phyloP scores from a whole-genome alignment of 129 eudicot species.

The Calendula officinalis region DNA sequence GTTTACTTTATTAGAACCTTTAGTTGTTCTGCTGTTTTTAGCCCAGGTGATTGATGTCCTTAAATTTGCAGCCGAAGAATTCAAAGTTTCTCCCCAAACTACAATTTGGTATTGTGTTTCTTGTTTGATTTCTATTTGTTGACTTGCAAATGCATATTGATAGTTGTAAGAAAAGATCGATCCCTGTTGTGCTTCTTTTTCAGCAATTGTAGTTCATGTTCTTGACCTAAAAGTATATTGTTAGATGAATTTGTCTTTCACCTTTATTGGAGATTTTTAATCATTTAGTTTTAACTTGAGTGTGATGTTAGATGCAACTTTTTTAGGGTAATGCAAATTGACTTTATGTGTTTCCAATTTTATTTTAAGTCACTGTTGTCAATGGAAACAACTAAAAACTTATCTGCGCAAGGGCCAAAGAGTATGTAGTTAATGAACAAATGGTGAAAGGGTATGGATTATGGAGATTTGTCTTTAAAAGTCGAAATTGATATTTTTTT shows the following conservation, averaged over 20 bases:
- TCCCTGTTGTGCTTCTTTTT: too few relatives aligned
- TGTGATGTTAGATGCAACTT: too few relatives aligned
- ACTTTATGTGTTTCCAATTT: neutral
- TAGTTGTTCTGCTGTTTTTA: too few relatives aligned
- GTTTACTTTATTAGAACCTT: too few relatives aligned
- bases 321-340: constrained; percentile 25
- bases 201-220: constrained; percentile 9
- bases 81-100: too few relatives aligned
- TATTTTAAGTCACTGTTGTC: constrained; percentile 3
- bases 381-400: neutral
- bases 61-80: too few relatives aligned
- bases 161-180: constrained; percentile 19
- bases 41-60: too few relatives aligned
- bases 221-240: constrained; percentile 37
- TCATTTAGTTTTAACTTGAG: neutral
- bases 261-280: constrained; percentile 10
- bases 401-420: too few relatives aligned
- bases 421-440: too few relatives aligned
- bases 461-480: too few relatives aligned
- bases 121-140: constrained; percentile 17
- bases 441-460: too few relatives aligned
- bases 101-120: constrained; percentile 25
- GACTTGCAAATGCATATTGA: constrained; percentile 36
- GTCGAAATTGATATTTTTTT: too few relatives aligned
- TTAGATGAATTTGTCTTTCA: constrained; percentile 12